Conservation (phyloP, 2,329 filamentous ascomycete species). For the Tricladium varicosporioides region DNA sequence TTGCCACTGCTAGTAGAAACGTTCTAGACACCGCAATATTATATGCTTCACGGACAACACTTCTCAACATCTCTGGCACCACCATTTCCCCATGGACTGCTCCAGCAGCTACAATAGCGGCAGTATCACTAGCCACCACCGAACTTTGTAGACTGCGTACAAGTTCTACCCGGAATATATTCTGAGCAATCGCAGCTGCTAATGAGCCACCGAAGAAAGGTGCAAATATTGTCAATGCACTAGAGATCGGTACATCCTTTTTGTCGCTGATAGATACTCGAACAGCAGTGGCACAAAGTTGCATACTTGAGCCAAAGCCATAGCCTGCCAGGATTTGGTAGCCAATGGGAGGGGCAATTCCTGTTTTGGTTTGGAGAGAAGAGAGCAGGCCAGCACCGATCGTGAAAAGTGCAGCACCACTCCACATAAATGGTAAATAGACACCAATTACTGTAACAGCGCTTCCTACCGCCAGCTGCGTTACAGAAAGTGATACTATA, state of each 20-base stretch:
- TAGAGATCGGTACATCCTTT: constrained; percentile 44
- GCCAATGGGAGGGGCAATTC: constrained; percentile 46
- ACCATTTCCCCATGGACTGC: constrained; percentile 55
- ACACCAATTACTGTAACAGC: constrained; percentile 29
- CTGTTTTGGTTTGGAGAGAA: constrained; percentile 39
- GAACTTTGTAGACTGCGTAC: constrained; percentile 1
- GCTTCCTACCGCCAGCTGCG: constrained; percentile 3
- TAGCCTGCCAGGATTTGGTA: constrained; percentile 55
- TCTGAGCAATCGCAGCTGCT: constrained; percentile 54
- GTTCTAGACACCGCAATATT: constrained; percentile 49
- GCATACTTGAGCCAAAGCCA: constrained; percentile 56
- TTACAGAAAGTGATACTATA: constrained; percentile 6
- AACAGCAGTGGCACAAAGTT: constrained; percentile 52
- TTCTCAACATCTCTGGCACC: constrained; percentile 49
- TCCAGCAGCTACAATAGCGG: constrained; percentile 39
- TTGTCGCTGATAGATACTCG: constrained; percentile 50
- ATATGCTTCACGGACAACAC: constrained; percentile 55
- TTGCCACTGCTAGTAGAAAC: constrained; percentile 52
- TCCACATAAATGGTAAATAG: constrained; percentile 34
- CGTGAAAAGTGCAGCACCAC: constrained; percentile 26
- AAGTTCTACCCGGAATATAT: constrained; percentile 35
- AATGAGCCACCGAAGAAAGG: constrained; percentile 55
- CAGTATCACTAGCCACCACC: constrained; percentile 30
- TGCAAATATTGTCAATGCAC: constrained; percentile 50
- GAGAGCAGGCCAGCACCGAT: constrained; percentile 52